These are phyloP conservation scores for Penicillium salamii DNA, from an alignment of 495 filamentous ascomycete species.

Conservation along the genomic window DNA sequence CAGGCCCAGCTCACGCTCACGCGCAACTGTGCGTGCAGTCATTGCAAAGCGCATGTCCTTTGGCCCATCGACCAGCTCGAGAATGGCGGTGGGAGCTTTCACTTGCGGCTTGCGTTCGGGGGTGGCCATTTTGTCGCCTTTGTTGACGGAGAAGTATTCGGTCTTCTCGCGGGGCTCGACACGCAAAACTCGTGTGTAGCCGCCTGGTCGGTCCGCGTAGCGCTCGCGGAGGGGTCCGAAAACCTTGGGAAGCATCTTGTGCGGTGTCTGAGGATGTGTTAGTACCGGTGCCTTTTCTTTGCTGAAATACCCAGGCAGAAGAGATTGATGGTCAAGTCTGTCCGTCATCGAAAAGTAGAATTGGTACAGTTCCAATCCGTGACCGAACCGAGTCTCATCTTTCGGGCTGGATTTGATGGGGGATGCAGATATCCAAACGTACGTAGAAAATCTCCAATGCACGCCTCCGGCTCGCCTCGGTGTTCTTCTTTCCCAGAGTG, in stretches of 20 bases:
- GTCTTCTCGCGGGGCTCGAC: constrained; percentile 64
- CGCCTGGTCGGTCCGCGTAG: constrained; percentile 78
- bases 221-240: constrained; percentile 79
- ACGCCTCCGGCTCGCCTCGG: constrained; percentile 64
- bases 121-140: constrained; percentile 15
- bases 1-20: constrained; percentile 50
- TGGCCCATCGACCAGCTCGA: constrained; percentile 95
- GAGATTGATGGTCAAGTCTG: too few species aligned
- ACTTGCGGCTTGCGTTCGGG: constrained; percentile 48
- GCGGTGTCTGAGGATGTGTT: constrained; percentile 53
- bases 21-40: constrained; percentile 76
- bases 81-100: constrained; percentile 82
- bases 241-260: constrained; percentile 75
- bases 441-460: constrained; percentile 81
- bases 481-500: constrained; percentile 87
- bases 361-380: background rate
- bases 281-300: constrained; percentile 2
- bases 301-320: background rate
- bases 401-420: background rate
- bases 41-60: constrained; percentile 93
- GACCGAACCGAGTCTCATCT: background rate
- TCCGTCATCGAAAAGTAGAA: too few species aligned
- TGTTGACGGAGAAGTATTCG: constrained; percentile 22
- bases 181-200: constrained; percentile 90
- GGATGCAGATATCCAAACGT: constrained; percentile 31